Evolutionary conservation across 768 basidiomycete species (phyloP).

Genomic region (Multifurca ochricompacta): DNA sequence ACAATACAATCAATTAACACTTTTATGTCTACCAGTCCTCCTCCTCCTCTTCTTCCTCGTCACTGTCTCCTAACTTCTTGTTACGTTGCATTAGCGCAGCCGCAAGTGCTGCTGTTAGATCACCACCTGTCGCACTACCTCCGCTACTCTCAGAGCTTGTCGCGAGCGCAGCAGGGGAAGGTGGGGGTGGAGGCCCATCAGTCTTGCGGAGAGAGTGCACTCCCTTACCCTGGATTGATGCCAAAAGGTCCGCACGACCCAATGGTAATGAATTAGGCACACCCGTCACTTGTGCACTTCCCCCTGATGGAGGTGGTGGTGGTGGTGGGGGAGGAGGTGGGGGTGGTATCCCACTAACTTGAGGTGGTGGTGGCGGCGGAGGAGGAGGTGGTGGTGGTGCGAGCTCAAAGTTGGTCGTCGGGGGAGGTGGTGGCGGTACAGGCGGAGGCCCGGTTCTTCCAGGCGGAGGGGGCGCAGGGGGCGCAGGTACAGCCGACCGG

Average conservation of each 20-base stretch:
- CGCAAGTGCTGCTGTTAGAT: slow-evolving; percentile 77
- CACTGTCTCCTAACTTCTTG: slow-evolving; percentile 78
- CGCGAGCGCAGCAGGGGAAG: slow-evolving; percentile 28
- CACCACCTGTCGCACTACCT: slow-evolving; percentile 46
- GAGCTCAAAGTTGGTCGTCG: slow-evolving; percentile 27
- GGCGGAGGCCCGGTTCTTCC: slow-evolving; percentile 13
- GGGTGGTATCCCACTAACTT: slow-evolving; percentile 28
- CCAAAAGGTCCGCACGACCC: slow-evolving; percentile 60
- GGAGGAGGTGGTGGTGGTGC: slow-evolving; percentile 31
- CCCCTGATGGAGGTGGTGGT: slow-evolving; percentile 40
- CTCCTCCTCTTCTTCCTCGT: slow-evolving; percentile 31
- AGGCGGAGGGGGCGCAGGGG: slow-evolving; percentile 25
- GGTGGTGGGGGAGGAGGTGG: slow-evolving; percentile 42
- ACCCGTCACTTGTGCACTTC: slow-evolving; percentile 30
- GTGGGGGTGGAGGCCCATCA: slow-evolving; percentile 25
- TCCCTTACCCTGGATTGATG: slow-evolving; percentile 77
- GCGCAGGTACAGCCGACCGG: slow-evolving; percentile 17
- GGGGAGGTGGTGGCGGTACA: slow-evolving; percentile 25
- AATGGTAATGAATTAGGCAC: slow-evolving; percentile 42
- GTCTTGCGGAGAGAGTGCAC: slow-evolving; percentile 62
- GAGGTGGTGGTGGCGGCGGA: slow-evolving; percentile 25
- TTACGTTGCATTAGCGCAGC: slow-evolving; percentile 77
- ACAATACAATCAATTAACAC: no score
- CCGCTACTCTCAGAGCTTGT: slow-evolving; percentile 29
- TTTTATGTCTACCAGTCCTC: slow-evolving; percentile 23